Evolutionary conservation across 2,329 filamentous ascomycete species (phyloP), one percentile per base, ranked within the genome.

Genomic region (Westerdykella ornata): DNA sequence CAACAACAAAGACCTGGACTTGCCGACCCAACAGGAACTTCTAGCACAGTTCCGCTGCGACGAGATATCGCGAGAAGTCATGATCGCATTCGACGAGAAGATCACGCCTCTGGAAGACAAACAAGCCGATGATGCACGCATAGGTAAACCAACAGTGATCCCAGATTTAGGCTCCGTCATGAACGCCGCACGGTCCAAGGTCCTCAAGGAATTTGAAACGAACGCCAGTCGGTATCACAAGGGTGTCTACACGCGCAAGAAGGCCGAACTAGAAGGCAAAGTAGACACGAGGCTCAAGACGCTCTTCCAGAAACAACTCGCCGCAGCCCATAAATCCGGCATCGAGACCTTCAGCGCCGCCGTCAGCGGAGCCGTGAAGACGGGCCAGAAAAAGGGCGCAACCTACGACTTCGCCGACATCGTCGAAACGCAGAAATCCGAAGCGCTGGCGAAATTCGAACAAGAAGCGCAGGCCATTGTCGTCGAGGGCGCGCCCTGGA

Each of bases 31-130:
- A 64, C 92, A 98, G 68, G 92, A 98, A 65, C 76, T 98, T 35
- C 76, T 98, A 39, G 92, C 92, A 9, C 92, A 98, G 65, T 98
- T 97, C 72, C 81, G 92, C 52, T 98, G 92, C 66, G 92, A 98
- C 63, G 92, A 98, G 68, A 98, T 98, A 44, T 80, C 88, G 30
- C 78, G 89, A 48, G 90, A 96, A 62, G 92, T 94, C 11, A 74
- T 95, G 43, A 69, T 88, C 32, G 76, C 73, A 2, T 98, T 98
- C 54, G 92, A 98, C 56, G 75, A 81, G 39, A 73, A 80, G n/a
- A 83, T 98, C 45, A 62, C 72, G 7, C 90, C 92, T 0, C 77
- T 97, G 12, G 92, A 98, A 66, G 85, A 92, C 54, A 78, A 84
- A 62, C 90, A 96, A 66, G 78, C 81, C 12, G 84, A 89, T 52